These are phyloP conservation scores for Huntiella abstrusa DNA, from an alignment of 2,329 filamentous ascomycete species.

Conservation along the genomic window DNA sequence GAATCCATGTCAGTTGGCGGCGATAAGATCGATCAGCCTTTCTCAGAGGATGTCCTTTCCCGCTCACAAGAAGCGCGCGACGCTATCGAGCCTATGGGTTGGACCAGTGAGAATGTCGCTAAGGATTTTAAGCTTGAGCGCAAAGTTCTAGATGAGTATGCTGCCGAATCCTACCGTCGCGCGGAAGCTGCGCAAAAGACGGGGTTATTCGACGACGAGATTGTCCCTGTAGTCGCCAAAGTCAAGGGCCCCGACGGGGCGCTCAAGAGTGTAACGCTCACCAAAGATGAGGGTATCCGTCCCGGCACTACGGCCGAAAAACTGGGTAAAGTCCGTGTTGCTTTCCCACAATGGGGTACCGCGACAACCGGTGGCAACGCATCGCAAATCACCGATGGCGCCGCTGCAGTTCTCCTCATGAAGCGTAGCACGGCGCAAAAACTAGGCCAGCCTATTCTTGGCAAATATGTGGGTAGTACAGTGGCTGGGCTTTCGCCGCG, in stretches of 20 bases:
- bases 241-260: slow-evolving; percentile 72
- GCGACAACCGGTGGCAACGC: slow-evolving; percentile 84
- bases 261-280: slow-evolving; percentile 57
- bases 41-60: slow-evolving; percentile 42
- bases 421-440: slow-evolving; percentile 76
- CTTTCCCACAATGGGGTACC: slow-evolving; percentile 79
- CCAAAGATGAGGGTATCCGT: slow-evolving; percentile 76
- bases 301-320: slow-evolving; percentile 73
- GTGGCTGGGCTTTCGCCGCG: slow-evolving; percentile 77
- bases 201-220: slow-evolving; percentile 86
- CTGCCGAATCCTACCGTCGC: slow-evolving; percentile 69
- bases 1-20: slow-evolving; percentile 70
- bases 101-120: slow-evolving; percentile 91
- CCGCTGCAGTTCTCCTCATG: slow-evolving; percentile 80
- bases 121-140: slow-evolving; percentile 73
- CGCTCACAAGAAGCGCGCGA: slow-evolving; percentile 60
- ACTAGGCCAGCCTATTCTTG: slow-evolving; percentile 77
- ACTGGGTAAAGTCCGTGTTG: slow-evolving; percentile 67
- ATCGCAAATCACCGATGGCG: slow-evolving; percentile 85
- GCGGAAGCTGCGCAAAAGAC: slow-evolving; percentile 82
- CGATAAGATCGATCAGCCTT: slow-evolving; percentile 26
- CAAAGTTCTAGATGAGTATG: slow-evolving; percentile 66
- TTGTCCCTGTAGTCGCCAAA: slow-evolving; percentile 66
- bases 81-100: slow-evolving; percentile 91
- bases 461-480: slow-evolving; percentile 85